Percentiles rank a stretch among this genome's conserved stretches.
These are phyloP conservation scores for Capniomyces stellatus DNA, from an alignment of 371 early-diverging fungal species.

Conservation along the genomic window DNA sequence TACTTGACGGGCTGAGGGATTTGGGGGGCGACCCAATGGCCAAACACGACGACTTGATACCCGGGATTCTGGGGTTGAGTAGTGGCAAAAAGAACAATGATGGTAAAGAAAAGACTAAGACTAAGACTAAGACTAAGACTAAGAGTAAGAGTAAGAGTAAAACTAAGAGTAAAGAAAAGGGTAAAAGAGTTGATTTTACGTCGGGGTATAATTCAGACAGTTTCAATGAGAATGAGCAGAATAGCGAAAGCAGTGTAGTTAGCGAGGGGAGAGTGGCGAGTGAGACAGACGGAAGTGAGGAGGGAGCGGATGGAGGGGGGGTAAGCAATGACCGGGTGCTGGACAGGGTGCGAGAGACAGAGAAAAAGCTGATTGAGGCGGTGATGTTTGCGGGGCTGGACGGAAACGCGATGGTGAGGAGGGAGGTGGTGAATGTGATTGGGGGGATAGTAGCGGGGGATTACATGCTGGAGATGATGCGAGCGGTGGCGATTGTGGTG, in stretches of 20 bases:
- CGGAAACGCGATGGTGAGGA: constrained; percentile 24
- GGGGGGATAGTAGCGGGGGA: constrained; percentile 17
- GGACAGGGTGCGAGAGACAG: not conserved
- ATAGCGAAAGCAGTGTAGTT: too few species aligned
- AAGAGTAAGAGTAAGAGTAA: too few species aligned
- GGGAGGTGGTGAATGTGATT: constrained; percentile 20
- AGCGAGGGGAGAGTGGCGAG: too few species aligned
- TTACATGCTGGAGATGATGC: constrained; percentile 14
- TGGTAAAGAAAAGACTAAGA: too few species aligned
- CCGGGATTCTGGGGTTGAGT: too few species aligned
- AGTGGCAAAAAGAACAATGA: too few species aligned
- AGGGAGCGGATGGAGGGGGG: not conserved
- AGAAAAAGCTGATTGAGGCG: constrained; percentile 8
- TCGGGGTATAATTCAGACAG: too few species aligned
- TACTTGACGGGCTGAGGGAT: constrained; percentile 6
- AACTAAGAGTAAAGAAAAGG: too few species aligned
- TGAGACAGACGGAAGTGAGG: not conserved
- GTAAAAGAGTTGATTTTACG: too few species aligned
- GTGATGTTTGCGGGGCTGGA: constrained; percentile 20
- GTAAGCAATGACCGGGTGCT: not conserved
- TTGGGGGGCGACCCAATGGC: constrained; percentile 2
- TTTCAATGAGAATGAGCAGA: too few species aligned
- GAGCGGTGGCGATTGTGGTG: constrained; percentile 16
- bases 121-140: too few species aligned
- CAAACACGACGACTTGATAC: not conserved